Evolutionary conservation across 2,329 filamentous ascomycete genomes (phyloP).

Genomic region (Pseudogymnoascus destructans): DNA sequence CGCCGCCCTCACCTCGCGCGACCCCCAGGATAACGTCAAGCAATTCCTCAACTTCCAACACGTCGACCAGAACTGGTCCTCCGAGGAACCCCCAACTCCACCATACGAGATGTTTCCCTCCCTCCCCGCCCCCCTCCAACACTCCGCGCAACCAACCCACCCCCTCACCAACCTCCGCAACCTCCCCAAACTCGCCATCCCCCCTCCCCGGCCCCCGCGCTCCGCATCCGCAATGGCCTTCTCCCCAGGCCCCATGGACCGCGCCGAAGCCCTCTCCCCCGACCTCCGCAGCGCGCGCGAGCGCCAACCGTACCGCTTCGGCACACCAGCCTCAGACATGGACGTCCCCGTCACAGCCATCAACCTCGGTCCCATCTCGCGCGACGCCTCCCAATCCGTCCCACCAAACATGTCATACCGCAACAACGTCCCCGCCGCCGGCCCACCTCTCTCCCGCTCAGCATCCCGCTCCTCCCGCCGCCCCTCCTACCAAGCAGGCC

Average conservation of each 20-base stretch:
- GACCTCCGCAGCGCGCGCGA: slow-evolving; percentile 37
- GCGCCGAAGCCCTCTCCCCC: slow-evolving; percentile 37
- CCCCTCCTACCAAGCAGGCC: slow-evolving; percentile 35
- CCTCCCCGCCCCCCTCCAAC: slow-evolving; percentile 15
- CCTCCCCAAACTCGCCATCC: slow-evolving; percentile 51
- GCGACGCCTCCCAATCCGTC: slow-evolving; percentile 77
- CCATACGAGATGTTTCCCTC: slow-evolving; percentile 51
- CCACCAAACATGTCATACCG: slow-evolving; percentile 86
- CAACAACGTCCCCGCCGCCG: slow-evolving; percentile 23
- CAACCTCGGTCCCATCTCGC: slow-evolving; percentile 56
- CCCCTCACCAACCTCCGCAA: slow-evolving; percentile 43
- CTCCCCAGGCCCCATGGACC: slow-evolving; percentile 40
- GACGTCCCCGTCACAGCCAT: slow-evolving; percentile 73
- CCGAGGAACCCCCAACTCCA: slow-evolving; percentile 54
- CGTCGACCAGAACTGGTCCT: slow-evolving; percentile 29
- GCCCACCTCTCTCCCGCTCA: slow-evolving; percentile 17
- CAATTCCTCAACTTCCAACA: slow-evolving; percentile 85
- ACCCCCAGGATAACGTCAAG: slow-evolving; percentile 85
- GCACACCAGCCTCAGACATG: slow-evolving; percentile 82
- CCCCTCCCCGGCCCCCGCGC: slow-evolving; percentile 26
- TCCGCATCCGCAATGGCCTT: slow-evolving; percentile 28
- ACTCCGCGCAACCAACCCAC: not conserved
- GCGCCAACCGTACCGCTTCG: slow-evolving; percentile 57
- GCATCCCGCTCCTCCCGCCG: slow-evolving; percentile 26
- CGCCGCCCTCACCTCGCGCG: slow-evolving; percentile 53